phyloP scores from a whole-genome alignment of 352 stramenopile genomes.

The Globisporangium nodosum region DNA sequence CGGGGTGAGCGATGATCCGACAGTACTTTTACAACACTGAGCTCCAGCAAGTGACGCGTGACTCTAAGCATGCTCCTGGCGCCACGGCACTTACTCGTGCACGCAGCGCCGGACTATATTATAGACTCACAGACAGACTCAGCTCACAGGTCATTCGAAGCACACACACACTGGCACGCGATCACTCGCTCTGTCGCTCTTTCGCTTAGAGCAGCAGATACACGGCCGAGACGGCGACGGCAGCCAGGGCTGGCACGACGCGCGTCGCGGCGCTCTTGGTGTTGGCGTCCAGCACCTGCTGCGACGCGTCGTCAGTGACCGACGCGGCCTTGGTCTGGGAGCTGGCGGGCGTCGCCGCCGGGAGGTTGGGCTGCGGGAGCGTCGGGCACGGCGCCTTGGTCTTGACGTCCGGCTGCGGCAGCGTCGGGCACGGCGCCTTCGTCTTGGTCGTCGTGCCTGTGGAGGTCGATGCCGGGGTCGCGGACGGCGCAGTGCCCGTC shows the following conservation, averaged over 20 bases:
- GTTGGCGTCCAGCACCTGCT: constrained; percentile 25
- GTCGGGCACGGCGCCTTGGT: constrained; percentile 21
- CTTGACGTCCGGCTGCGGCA: constrained; percentile 21
- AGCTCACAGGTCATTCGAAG: background rate
- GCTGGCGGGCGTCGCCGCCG: constrained; percentile 10
- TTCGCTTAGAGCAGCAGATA: constrained; percentile 39
- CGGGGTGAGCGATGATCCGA: background rate
- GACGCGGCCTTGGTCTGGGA: constrained; percentile 13
- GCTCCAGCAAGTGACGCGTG: background rate
- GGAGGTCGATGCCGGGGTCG: constrained; percentile 6
- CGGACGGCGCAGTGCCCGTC: constrained; percentile 1
- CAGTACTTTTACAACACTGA: no score
- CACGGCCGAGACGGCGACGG: constrained; percentile 26
- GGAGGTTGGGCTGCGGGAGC: constrained; percentile 21
- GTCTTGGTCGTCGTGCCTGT: constrained; percentile 7
- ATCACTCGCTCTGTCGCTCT: background rate
- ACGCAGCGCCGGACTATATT: constrained; percentile 1
- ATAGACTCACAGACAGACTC: constrained; percentile 1
- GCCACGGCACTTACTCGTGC: background rate
- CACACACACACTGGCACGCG: constrained; percentile 2
- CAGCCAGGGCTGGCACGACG: constrained; percentile 21
- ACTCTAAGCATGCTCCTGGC: background rate
- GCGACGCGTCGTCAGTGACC: constrained; percentile 6
- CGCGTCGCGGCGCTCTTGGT: constrained; percentile 29
- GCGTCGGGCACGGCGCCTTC: constrained; percentile 14